Evolutionary conservation across 331 rosid genomes (phyloP).

Genomic region (Malus hybrid): DNA sequence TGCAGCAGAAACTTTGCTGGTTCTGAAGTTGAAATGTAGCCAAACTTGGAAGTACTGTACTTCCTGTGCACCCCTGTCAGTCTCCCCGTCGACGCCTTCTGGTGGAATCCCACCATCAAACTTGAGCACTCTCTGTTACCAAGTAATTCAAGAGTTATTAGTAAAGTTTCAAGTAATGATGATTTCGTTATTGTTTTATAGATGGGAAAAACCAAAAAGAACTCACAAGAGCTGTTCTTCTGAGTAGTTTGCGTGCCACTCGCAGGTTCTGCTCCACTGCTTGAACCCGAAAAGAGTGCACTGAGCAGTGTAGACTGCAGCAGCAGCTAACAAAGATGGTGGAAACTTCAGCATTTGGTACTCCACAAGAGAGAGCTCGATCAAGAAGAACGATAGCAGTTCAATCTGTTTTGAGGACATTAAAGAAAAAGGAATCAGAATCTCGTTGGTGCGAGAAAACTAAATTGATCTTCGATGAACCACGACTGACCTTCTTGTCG

Average conservation of each 20-base stretch:
- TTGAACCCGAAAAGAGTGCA: constrained; percentile 46
- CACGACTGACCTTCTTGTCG: constrained; percentile 49
- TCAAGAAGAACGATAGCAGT: constrained; percentile 69
- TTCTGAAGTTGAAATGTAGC: constrained; percentile 54
- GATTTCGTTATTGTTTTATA: neutral
- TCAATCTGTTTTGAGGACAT: constrained; percentile 52
- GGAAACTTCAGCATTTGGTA: constrained; percentile 76
- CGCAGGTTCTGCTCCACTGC: constrained; percentile 85
- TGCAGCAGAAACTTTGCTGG: constrained; percentile 66
- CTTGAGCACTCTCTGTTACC: constrained; percentile 68
- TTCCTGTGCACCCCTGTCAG: constrained; percentile 81
- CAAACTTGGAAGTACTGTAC: constrained; percentile 59
- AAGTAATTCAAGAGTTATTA: neutral
- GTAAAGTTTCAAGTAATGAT: neutral
- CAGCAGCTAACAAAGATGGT: constrained; percentile 86
- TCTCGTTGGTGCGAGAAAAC: neutral
- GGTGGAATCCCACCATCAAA: constrained; percentile 72
- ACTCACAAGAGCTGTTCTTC: constrained; percentile 72
- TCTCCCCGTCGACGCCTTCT: constrained; percentile 73
- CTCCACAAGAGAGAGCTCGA: constrained; percentile 88
- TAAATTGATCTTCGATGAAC: neutral
- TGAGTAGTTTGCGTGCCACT: constrained; percentile 84
- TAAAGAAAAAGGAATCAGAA: neutral
- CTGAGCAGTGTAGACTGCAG: constrained; percentile 78
- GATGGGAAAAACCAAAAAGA: neutral